Evolutionary conservation across 164 flowering plant genomes (phyloP), one percentile per base, ranked within the genome.

Genomic region (Tetrastigma voinierianum): DNA sequence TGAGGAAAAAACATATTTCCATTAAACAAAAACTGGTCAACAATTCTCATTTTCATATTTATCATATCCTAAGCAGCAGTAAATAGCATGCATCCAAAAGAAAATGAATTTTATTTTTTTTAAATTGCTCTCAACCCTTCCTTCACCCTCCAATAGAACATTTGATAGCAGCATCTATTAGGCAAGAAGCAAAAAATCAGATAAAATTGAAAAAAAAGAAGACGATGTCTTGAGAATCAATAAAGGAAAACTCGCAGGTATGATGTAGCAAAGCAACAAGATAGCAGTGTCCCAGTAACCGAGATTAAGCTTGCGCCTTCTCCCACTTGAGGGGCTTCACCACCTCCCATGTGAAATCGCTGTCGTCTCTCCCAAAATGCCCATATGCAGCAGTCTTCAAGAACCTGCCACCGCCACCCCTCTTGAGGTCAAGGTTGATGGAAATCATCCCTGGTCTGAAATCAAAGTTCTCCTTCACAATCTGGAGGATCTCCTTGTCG

Each of bases 351-450:
- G 88, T 80, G 80, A 84, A 84, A 45, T 82, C 88, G 6, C 84
- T 46, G 68, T 84, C 88, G 47, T 84, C 84, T 60, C 88, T 78
- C 11, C 88, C 88, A 59, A 84, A 84, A 51, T 84, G 86, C 7
- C 88, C 88, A 57, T 84, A 84, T 13, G 88, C 88, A 21, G 88
- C 88, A 15, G 88, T 82, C 84, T 84, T 84, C 88, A 80, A 77
- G 70, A 80, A 84, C 82, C 88, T 80, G 58, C 69, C 71, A 56
- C 74, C 78, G 45, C 82, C 82, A 12, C 86, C 86, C 63, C 83
- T 80, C 76, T 78, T 80, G 18, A 83, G 78, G 68, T 83, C 84
- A 23, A 83, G 82, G 66, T 77, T 74, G 64, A 78, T 82, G 32
- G 83, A 16, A 57, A 84, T 84, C 88, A 84, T 82, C 1, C 86